Percentiles rank a stretch among this genome's conserved stretches.
Evolutionary conservation across 1,284 basidiomycete species (phyloP).

Genomic region (Lentinula novae-zelandiae): DNA sequence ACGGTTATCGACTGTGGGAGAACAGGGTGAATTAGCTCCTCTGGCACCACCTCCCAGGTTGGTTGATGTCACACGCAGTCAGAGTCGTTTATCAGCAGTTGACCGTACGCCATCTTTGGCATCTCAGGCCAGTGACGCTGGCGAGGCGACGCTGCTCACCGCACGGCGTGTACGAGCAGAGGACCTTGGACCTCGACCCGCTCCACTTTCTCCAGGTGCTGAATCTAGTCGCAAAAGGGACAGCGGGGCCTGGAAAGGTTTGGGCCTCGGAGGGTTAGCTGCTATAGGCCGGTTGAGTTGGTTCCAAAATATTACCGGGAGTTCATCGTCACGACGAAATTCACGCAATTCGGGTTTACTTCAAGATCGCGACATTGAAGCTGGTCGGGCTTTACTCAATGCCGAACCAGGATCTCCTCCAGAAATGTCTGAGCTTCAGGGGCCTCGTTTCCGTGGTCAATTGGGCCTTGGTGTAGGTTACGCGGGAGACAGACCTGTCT

Average conservation of each 20-base stretch:
- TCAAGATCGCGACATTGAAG: constrained; percentile 36
- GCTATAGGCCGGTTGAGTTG: constrained; percentile 49
- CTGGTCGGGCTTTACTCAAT: constrained; percentile 30
- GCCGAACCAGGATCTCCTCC: not conserved
- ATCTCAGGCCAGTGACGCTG: constrained; percentile 30
- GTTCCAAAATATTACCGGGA: constrained; percentile 36
- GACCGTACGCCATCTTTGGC: constrained; percentile 24
- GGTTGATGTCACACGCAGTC: constrained; percentile 25
- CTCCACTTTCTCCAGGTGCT: not conserved
- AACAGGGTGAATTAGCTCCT: constrained; percentile 23
- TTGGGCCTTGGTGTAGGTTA: constrained; percentile 28
- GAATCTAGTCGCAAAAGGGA: constrained; percentile 7
- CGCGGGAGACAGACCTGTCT: constrained; percentile 48
- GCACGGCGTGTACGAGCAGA: constrained; percentile 56
- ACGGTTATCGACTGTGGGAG: constrained; percentile 18
- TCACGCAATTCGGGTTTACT: constrained; percentile 28
- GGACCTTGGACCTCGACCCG: constrained; percentile 32
- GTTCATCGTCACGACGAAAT: constrained; percentile 30
- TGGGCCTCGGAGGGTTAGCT: constrained; percentile 43
- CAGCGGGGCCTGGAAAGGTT: constrained; percentile 26
- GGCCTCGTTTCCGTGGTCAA: constrained; percentile 9
- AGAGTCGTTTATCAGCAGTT: constrained; percentile 16
- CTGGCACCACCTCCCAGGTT: constrained; percentile 31
- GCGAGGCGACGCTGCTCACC: constrained; percentile 51
- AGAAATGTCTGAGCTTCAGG: constrained; percentile 6